Conservation (phyloP, 2,329 filamentous ascomycete genomes). For the Neofusicoccum cordaticola region DNA sequence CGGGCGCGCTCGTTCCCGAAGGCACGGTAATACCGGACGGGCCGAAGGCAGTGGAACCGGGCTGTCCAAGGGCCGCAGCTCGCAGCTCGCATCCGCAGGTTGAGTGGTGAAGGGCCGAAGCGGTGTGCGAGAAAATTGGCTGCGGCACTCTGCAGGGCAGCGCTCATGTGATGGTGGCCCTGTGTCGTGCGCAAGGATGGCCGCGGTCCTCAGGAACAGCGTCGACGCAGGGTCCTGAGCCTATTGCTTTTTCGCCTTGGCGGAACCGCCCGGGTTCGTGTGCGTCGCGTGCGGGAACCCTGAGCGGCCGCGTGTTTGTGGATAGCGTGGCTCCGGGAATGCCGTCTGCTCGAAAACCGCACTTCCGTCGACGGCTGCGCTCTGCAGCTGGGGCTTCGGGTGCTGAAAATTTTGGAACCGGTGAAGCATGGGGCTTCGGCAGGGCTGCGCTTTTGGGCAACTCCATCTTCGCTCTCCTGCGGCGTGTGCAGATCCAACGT, state of each 20-base stretch:
- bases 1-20: neutral
- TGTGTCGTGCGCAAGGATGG: constrained; percentile 9
- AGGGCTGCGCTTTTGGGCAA: neutral
- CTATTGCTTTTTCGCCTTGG: constrained; percentile 6
- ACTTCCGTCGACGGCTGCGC: neutral
- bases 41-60: constrained; percentile 8
- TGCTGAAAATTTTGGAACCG: neutral
- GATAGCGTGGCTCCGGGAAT: neutral
- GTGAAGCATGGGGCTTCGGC: constrained; percentile 2
- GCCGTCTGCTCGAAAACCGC: neutral
- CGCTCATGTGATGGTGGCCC: constrained; percentile 5
- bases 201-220: neutral
- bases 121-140: constrained; percentile 5
- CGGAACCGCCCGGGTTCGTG: neutral
- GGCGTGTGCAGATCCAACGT: constrained; percentile 9
- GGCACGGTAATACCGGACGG: neutral
- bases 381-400: neutral
- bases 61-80: neutral
- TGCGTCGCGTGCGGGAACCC: neutral
- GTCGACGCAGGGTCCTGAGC: neutral
- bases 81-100: neutral
- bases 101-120: neutral
- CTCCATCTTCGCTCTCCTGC: neutral
- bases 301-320: too few relatives aligned
- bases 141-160: neutral